Evolutionary conservation across 2,329 filamentous ascomycete genomes (phyloP).

Genomic region (Scorias spongiosa): DNA sequence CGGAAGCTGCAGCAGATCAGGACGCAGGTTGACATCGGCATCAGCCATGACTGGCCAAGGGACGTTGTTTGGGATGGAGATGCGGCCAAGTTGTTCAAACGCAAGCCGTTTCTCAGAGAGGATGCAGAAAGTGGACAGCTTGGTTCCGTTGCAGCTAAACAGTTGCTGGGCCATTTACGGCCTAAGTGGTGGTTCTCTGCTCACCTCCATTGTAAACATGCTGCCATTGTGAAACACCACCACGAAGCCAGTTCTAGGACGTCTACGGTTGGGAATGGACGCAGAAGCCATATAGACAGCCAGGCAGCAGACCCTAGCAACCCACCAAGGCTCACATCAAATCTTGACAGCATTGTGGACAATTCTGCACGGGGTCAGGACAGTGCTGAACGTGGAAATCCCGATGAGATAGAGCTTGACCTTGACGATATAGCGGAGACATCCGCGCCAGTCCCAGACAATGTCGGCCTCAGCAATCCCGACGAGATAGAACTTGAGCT

Average conservation of each 20-base stretch:
- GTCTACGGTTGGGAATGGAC: neutral
- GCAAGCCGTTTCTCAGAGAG: slow-evolving; percentile 58
- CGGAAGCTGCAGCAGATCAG: slow-evolving; percentile 72
- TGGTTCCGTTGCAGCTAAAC: slow-evolving; percentile 64
- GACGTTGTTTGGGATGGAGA: slow-evolving; percentile 69
- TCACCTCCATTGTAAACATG: slow-evolving; percentile 80
- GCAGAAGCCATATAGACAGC: neutral
- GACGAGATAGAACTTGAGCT: slow-evolving; percentile 29
- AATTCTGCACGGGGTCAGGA: neutral
- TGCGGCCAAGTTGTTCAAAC: slow-evolving; percentile 48
- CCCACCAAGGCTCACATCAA: neutral
- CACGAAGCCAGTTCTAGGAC: neutral
- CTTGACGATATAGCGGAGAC: slow-evolving; percentile 18
- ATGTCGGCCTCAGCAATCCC: slow-evolving; percentile 13
- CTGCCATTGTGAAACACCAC: slow-evolving; percentile 43
- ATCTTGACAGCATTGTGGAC: neutral
- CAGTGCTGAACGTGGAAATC: slow-evolving; percentile 32
- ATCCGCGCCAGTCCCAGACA: slow-evolving; percentile 4
- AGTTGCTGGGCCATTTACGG: slow-evolving; percentile 65
- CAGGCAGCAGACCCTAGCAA: neutral
- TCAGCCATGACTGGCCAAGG: slow-evolving; percentile 93
- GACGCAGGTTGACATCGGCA: slow-evolving; percentile 77
- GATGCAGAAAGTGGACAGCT: slow-evolving; percentile 64
- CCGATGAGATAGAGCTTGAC: slow-evolving; percentile 49
- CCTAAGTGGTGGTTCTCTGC: slow-evolving; percentile 81